Conservation (phyloP, 345 rosid species). For the Euclidium syriacum region DNA sequence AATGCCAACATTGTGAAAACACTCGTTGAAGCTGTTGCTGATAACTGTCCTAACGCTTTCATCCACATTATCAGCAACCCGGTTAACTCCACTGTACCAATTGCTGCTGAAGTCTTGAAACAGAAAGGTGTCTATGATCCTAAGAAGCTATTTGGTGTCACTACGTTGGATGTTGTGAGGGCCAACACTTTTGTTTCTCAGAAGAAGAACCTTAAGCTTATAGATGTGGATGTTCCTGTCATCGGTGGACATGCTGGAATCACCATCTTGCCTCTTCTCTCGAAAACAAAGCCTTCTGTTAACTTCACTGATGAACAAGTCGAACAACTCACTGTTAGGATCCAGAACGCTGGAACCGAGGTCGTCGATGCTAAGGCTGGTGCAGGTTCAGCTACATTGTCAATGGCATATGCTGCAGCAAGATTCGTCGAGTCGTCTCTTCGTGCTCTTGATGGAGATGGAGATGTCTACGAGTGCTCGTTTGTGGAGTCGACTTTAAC, state of each 20-base stretch:
- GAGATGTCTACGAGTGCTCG: conserved; percentile 78
- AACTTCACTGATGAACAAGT: conserved; percentile 72
- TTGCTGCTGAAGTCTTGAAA: conserved; percentile 86
- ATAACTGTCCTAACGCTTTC: conserved; percentile 83
- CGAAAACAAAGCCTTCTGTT: conserved; percentile 70
- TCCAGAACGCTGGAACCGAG: conserved; percentile 93
- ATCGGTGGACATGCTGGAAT: conserved; percentile 96
- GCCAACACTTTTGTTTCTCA: conserved; percentile 91
- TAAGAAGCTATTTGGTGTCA: conserved; percentile 90
- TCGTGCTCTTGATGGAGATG: conserved; percentile 88
- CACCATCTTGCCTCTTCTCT: conserved; percentile 82
- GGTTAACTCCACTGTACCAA: conserved; percentile 86
- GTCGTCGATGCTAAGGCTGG: conserved; percentile 98
- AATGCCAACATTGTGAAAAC: conserved; percentile 78
- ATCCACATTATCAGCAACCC: conserved; percentile 93
- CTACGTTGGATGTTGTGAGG: conserved; percentile 86
- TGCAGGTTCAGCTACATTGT: conserved; percentile 92
- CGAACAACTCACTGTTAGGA: conserved; percentile 67
- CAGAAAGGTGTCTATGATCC: conserved; percentile 85
- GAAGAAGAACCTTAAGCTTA: conserved; percentile 79
- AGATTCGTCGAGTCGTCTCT: conserved; percentile 96
- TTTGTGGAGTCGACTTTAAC: conserved; percentile 71
- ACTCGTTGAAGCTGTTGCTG: conserved; percentile 83
- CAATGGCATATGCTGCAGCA: conserved; percentile 98
- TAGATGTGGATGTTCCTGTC: conserved; percentile 91